Conservation (phyloP, 495 filamentous ascomycete genomes). For the Tuber indicum region DNA sequence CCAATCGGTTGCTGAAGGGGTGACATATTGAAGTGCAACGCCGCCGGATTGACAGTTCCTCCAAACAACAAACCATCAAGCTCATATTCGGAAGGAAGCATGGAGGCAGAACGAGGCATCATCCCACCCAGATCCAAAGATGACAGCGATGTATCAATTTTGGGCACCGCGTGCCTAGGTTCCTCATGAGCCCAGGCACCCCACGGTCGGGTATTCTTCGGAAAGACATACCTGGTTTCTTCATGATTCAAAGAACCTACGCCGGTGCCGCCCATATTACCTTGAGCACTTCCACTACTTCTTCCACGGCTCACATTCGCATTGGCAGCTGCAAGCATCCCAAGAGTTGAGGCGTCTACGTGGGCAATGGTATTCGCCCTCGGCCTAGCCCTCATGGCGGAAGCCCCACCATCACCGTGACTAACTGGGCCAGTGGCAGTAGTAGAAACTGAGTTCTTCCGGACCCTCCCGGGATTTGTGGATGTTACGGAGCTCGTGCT, state of each 20-base stretch:
- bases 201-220: slow-evolving; percentile 36
- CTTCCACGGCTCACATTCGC: slow-evolving; percentile 46
- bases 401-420: slow-evolving; percentile 47
- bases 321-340: slow-evolving; percentile 59
- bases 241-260: slow-evolving; percentile 39
- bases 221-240: slow-evolving; percentile 40
- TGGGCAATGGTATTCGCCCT: slow-evolving; percentile 96
- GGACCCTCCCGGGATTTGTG: slow-evolving; percentile 63
- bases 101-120: slow-evolving; percentile 42
- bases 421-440: slow-evolving; percentile 46
- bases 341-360: slow-evolving; percentile 69
- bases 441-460: slow-evolving; percentile 84
- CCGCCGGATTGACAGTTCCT: slow-evolving; percentile 87
- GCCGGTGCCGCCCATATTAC: slow-evolving; percentile 35
- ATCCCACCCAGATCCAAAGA: slow-evolving; percentile 42
- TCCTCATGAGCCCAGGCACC: slow-evolving; percentile 40
- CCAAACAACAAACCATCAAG: slow-evolving; percentile 69
- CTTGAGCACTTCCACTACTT: slow-evolving; percentile 33
- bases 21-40: slow-evolving; percentile 84
- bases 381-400: slow-evolving; percentile 61
- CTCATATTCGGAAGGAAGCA: slow-evolving; percentile 56
- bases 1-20: slow-evolving; percentile 58
- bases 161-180: slow-evolving; percentile 39
- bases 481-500: slow-evolving; percentile 55
- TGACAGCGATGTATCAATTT: slow-evolving; percentile 42